Evolutionary conservation across 257 asterid species (phyloP).

Genomic region (Jasminum sambac): DNA sequence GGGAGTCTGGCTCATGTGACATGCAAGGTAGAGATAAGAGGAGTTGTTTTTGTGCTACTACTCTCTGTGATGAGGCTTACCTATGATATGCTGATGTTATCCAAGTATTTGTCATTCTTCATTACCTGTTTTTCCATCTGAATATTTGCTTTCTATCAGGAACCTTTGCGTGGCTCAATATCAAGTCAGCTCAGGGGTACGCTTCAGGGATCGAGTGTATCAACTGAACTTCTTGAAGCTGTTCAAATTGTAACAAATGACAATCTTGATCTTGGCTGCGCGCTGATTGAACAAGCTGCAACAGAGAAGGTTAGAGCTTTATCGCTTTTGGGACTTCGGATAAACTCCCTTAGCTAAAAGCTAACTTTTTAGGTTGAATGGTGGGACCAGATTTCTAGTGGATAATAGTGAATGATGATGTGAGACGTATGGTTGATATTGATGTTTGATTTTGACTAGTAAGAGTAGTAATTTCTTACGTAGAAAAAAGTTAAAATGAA

Average conservation of each 20-base stretch:
- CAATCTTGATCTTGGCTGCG: slow-evolving; percentile 99
- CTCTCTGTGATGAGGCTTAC: slow-evolving; percentile 11
- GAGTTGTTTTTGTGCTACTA: background rate
- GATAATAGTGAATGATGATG: too few relatives aligned
- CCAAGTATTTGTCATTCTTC: background rate
- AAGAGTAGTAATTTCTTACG: too few relatives aligned
- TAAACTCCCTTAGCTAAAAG: too few relatives aligned
- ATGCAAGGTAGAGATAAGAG: slow-evolving; percentile 72
- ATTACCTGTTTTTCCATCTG: slow-evolving; percentile 4
- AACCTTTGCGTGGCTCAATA: slow-evolving; percentile 87
- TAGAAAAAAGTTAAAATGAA: too few relatives aligned
- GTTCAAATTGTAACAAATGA: slow-evolving; percentile 89
- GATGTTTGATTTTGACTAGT: too few relatives aligned
- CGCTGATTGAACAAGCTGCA: slow-evolving; percentile 97
- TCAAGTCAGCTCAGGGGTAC: slow-evolving; percentile 78
- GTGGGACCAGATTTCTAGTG: too few relatives aligned
- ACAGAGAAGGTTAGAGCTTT: slow-evolving; percentile 76
- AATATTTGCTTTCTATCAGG: slow-evolving; percentile 44
- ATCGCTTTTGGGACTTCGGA: too few relatives aligned
- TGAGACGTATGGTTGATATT: too few relatives aligned
- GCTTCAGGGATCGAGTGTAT: slow-evolving; percentile 61
- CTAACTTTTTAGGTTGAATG: too few relatives aligned
- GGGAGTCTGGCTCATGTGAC: slow-evolving; percentile 99
- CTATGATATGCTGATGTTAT: background rate
- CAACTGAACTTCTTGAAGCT: slow-evolving; percentile 77